Percentiles rank a stretch among this genome's conserved stretches.
Evolutionary conservation across 768 basidiomycete genomes (phyloP).

Genomic region (Suillus decipiens): DNA sequence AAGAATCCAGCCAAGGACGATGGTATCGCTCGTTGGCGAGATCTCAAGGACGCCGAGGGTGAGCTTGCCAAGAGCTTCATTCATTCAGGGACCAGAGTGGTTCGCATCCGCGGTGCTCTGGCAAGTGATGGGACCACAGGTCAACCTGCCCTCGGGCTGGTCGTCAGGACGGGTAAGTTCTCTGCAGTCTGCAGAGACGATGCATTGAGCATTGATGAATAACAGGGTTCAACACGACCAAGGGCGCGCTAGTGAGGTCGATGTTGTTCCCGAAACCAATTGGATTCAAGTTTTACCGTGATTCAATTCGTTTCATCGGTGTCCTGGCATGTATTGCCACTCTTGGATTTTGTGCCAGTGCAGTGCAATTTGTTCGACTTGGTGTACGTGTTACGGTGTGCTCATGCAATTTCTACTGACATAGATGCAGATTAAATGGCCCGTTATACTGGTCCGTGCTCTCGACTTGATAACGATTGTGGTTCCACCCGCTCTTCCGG

Average conservation of each 20-base stretch:
- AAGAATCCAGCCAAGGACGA: constrained; percentile 85
- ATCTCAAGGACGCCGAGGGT: constrained; percentile 54
- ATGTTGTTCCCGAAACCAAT: constrained; percentile 99
- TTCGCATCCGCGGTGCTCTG: constrained; percentile 74
- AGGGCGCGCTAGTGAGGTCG: constrained; percentile 91
- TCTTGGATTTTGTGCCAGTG: constrained; percentile 88
- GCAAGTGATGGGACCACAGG: constrained; percentile 52
- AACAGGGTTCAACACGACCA: constrained; percentile 94
- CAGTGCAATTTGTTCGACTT: constrained; percentile 87
- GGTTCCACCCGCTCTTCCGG: constrained; percentile 95
- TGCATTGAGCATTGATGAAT: constrained; percentile 9
- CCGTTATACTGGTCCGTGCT: constrained; percentile 88
- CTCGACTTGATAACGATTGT: constrained; percentile 96
- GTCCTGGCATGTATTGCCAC: constrained; percentile 91
- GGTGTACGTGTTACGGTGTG: constrained; percentile 55
- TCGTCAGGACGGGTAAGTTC: constrained; percentile 77
- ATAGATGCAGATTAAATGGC: constrained; percentile 71
- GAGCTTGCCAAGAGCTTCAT: constrained; percentile 83
- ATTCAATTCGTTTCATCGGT: constrained; percentile 86
- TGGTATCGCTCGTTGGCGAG: constrained; percentile 69
- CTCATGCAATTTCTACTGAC: constrained; percentile 11
- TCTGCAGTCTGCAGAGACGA: not conserved
- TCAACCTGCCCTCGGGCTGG: constrained; percentile 74
- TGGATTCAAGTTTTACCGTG: constrained; percentile 97
- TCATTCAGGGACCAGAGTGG: constrained; percentile 88